Evolutionary conservation across 768 basidiomycete genomes (phyloP).

Genomic region (Psilocybe subaeruginosa): DNA sequence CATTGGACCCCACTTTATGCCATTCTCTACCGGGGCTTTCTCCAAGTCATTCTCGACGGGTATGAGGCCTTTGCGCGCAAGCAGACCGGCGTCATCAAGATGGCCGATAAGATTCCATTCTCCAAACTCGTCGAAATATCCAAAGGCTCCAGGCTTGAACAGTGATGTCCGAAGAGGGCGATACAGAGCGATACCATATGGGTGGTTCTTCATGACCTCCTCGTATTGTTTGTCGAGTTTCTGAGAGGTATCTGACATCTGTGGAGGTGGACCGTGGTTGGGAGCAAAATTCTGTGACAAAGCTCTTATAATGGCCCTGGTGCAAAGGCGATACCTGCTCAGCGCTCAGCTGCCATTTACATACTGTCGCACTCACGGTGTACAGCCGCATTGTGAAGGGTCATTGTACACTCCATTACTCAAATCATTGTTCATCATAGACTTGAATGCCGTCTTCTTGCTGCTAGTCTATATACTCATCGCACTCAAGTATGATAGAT

Average conservation of each 20-base stretch:
- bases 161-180: conserved; percentile 10
- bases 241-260: too few species aligned
- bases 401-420: too few species aligned
- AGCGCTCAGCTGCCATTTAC: too few species aligned
- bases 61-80: conserved; percentile 17
- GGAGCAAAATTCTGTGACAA: too few species aligned
- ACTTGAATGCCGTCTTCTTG: neutral
- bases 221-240: conserved; percentile 9
- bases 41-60: conserved; percentile 12
- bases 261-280: too few species aligned
- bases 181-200: conserved; percentile 24
- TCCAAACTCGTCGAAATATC: conserved; percentile 25
- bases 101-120: conserved; percentile 24
- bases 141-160: conserved; percentile 19
- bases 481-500: conserved; percentile 17
- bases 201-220: conserved; percentile 23
- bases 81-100: conserved; percentile 11
- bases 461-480: conserved; percentile 10
- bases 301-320: too few species aligned
- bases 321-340: too few species aligned
- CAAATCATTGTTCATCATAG: neutral
- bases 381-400: too few species aligned
- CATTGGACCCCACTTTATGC: conserved; percentile 26
- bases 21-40: conserved; percentile 21
- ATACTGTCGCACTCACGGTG: too few species aligned